Percentiles rank a stretch among this genome's conserved stretches.
Conservation (phyloP, 148 eudicot species). For the Pouteria glomerata region DNA sequence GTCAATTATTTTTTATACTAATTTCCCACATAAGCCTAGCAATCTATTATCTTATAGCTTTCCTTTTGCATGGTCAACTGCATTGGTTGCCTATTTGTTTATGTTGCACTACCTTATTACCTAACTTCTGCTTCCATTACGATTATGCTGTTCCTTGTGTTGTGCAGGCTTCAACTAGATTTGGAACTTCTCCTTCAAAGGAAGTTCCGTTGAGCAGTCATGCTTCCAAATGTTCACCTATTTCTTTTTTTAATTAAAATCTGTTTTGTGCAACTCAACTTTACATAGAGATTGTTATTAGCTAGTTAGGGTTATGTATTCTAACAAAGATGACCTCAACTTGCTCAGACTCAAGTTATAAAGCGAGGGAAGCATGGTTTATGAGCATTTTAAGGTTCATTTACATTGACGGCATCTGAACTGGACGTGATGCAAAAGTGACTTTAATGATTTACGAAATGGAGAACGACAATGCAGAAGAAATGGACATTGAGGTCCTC, state of each 20-base stretch:
- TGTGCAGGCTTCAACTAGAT: background rate
- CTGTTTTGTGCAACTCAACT: background rate
- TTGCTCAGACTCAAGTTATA: too few species aligned
- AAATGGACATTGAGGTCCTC: constrained; percentile 62
- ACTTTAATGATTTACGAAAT: constrained; percentile 31
- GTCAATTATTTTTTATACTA: background rate
- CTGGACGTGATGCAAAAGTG: background rate
- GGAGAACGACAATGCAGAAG: constrained; percentile 43
- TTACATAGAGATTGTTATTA: background rate
- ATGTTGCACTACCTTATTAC: background rate
- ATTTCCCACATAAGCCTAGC: background rate
- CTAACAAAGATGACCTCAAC: background rate
- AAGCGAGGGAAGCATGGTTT: background rate
- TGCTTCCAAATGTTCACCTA: background rate
- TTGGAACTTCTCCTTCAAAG: background rate
- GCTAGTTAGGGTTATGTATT: too few species aligned
- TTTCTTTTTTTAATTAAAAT: background rate
- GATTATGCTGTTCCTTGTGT: background rate
- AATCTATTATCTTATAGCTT: background rate
- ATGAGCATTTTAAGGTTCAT: background rate
- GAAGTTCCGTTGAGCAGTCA: background rate
- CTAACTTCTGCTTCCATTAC: background rate
- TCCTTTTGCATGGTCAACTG: background rate
- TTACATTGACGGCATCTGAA: background rate
- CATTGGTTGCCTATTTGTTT: background rate